These are phyloP conservation scores for Trypanosoma cruzi DNA, from an alignment of 208 protist genomes.

Conservation along the genomic window DNA sequence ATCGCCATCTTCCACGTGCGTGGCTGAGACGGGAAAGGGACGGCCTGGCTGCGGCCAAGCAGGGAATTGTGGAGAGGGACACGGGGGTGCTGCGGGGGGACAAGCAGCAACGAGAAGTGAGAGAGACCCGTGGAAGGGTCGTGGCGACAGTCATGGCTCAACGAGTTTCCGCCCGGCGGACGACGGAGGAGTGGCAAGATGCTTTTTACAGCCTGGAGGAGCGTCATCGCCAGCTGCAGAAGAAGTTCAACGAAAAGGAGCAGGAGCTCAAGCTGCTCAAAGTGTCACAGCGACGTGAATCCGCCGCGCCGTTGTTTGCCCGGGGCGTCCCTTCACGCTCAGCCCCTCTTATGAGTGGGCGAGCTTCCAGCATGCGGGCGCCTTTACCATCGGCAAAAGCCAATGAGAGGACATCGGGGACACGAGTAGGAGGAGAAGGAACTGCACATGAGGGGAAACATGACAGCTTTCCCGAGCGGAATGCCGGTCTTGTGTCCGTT, in stretches of 20 bases:
- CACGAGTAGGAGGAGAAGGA: neutral
- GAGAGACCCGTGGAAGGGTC: neutral
- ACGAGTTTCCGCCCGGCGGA: conserved; percentile 1
- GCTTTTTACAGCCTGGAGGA: conserved; percentile 78
- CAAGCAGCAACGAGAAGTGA: neutral
- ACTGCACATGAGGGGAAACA: neutral
- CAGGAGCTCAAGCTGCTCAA: conserved; percentile 78
- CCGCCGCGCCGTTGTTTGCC: conserved; percentile 5
- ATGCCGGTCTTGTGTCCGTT: conserved; percentile 45
- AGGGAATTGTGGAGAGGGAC: neutral
- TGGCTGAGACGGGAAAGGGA: neutral
- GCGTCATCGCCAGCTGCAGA: conserved; percentile 78
- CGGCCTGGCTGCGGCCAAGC: neutral
- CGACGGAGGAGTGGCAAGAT: conserved; percentile 77
- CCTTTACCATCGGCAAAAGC: neutral
- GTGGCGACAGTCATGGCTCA: conserved; percentile 8
- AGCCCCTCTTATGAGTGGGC: neutral
- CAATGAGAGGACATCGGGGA: neutral
- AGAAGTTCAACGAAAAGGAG: conserved; percentile 64
- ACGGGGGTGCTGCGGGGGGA: neutral
- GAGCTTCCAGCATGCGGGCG: neutral
- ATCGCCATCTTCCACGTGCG: too few relatives aligned
- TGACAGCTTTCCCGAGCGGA: neutral
- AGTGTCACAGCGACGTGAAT: conserved; percentile 55
- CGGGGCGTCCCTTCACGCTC: neutral